Evolutionary conservation across 225 moss, liverwort and hornwort species (phyloP), one percentile per base, ranked within the genome.

Genomic region (Bryum argenteum): DNA sequence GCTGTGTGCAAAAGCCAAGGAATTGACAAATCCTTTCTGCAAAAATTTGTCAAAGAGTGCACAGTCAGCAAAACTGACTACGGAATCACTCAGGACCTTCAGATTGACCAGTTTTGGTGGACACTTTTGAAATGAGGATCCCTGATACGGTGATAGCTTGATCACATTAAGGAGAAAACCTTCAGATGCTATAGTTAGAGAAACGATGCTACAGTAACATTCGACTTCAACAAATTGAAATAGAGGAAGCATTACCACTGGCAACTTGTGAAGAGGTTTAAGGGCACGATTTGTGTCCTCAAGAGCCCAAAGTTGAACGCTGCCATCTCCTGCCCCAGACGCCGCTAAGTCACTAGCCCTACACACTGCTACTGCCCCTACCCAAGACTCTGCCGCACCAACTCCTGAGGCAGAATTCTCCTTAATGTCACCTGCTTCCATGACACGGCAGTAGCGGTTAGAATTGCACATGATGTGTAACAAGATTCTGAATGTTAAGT

Each of bases 311-410:
- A 98, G 92, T 77, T 85, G 84, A 54, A 98, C 88, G 63, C 71
- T 75, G 58, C 98, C 98, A 85, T 98, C 94, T 54, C 94, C 98
- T n/a, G 94, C 94, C 78, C 94, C 94, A 74, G 94, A 94, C 47
- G 98, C 98, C 67, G 90, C 84, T 70, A 98, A 75, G 71, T 98
- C 98, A 66, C 88, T 98, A 79, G 83, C 84, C 58, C 88, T 86
- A 80, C 94, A 98, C 5, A 83, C 89, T 72, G 94, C 91, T 69
- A 98, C 92, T 60, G 98, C 91, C 72, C 98, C 94, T 66, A 98
- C 91, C 98, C 98, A 98, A 33, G 92, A 84, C 55, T 84, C 82
- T 62, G 82, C 91, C 60, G 91, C 84, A 77, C 89, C 89, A 61
- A 43, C 67, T 41, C 50, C 48, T 1, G 70, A 73, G 26, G 51